These are phyloP conservation scores for Leishmania braziliensis DNA, from an alignment of 208 protist genomes.

Conservation along the genomic window DNA sequence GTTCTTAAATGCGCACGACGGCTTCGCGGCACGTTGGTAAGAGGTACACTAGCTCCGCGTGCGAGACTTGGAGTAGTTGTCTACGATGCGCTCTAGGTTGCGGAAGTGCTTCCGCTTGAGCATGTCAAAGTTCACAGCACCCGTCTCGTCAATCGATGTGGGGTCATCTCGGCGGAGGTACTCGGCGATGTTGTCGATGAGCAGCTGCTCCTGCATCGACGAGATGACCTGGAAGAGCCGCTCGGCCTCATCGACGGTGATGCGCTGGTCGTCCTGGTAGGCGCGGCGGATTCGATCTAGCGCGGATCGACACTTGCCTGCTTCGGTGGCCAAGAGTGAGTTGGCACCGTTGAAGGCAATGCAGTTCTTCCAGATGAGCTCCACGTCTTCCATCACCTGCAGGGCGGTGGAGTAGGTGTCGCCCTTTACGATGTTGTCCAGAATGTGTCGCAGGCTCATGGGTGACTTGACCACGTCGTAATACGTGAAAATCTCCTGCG, in stretches of 20 bases:
- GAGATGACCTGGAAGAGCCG: conserved; percentile 42
- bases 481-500: conserved; percentile 67
- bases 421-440: conserved; percentile 63
- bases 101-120: conserved; percentile 66
- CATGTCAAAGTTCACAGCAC: conserved; percentile 44
- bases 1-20: background rate
- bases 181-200: conserved; percentile 42
- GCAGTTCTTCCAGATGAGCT: conserved; percentile 81
- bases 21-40: background rate
- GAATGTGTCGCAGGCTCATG: conserved; percentile 65
- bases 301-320: conserved; percentile 44
- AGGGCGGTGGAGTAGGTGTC: conserved; percentile 49
- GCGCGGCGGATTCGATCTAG: conserved; percentile 43
- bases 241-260: conserved; percentile 53
- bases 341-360: conserved; percentile 65
- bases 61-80: conserved; percentile 41
- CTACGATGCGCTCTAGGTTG: conserved; percentile 55
- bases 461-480: conserved; percentile 66
- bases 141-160: conserved; percentile 43
- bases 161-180: conserved; percentile 61
- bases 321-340: conserved; percentile 50
- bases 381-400: conserved; percentile 67
- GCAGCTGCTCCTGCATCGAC: conserved; percentile 36
- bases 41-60: conserved; percentile 12
- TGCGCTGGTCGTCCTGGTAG: conserved; percentile 51